Percentiles rank a stretch among this genome's conserved stretches.
These are phyloP conservation scores for Heterobasidion irregulare DNA, from an alignment of 1,284 basidiomycete species.

Conservation along the genomic window DNA sequence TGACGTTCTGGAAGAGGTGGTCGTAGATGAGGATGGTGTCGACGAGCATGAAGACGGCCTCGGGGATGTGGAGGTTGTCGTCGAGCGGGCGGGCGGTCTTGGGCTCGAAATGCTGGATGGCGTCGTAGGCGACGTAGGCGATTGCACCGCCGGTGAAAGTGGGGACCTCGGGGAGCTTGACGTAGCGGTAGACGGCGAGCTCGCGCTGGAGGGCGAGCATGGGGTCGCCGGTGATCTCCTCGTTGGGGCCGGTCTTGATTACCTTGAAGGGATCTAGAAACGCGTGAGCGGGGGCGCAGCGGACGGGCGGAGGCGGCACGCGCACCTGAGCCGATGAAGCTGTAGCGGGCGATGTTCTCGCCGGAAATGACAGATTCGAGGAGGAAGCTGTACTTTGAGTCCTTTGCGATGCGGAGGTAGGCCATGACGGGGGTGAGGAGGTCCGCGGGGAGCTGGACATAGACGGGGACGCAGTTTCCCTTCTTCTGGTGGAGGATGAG, in stretches of 20 bases:
- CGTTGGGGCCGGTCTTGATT: slow-evolving; percentile 80
- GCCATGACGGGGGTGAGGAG: slow-evolving; percentile 96
- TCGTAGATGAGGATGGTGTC: slow-evolving; percentile 95
- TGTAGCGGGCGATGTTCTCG: slow-evolving; percentile 89
- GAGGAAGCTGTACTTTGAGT: slow-evolving; percentile 88
- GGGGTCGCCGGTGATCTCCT: slow-evolving; percentile 85
- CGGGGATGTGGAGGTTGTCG: slow-evolving; percentile 82
- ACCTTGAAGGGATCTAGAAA: slow-evolving; percentile 84
- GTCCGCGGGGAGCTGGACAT: slow-evolving; percentile 89
- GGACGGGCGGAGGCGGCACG: slow-evolving; percentile 16
- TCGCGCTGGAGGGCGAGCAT: slow-evolving; percentile 81
- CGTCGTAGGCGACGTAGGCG: slow-evolving; percentile 96
- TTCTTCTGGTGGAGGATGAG: slow-evolving; percentile 69
- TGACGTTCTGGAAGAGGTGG: slow-evolving; percentile 92
- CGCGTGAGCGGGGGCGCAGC: slow-evolving; percentile 6
- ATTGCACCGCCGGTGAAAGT: slow-evolving; percentile 98
- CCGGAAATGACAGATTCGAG: slow-evolving; percentile 90
- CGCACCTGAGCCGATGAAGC: slow-evolving; percentile 89
- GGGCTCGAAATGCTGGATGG: slow-evolving; percentile 95
- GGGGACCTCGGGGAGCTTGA: slow-evolving; percentile 84
- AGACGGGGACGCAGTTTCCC: slow-evolving; percentile 92
- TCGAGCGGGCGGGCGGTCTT: slow-evolving; percentile 71
- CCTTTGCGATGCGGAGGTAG: slow-evolving; percentile 88
- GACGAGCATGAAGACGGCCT: slow-evolving; percentile 95
- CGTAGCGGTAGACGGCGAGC: slow-evolving; percentile 81